Evolutionary conservation across 2,329 filamentous ascomycete genomes (phyloP).

Genomic region (Akanthomyces lecanii): DNA sequence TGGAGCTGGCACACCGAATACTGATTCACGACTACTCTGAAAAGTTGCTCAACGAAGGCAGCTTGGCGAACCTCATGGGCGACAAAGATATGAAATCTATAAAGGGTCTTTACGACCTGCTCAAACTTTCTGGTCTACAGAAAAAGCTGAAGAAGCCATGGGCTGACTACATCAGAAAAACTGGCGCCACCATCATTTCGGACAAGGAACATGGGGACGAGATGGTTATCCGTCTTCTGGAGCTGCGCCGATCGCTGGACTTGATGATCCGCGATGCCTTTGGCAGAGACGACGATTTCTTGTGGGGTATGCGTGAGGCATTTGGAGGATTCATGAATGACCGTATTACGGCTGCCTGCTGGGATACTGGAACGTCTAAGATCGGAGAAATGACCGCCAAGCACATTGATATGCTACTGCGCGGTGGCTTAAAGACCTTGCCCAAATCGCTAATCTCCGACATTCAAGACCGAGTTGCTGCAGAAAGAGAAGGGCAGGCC

Average conservation of each 20-base stretch:
- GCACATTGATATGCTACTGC: slow-evolving; percentile 84
- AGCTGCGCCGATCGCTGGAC: slow-evolving; percentile 76
- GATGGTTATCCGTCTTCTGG: slow-evolving; percentile 80
- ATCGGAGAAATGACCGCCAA: slow-evolving; percentile 99
- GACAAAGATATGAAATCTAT: slow-evolving; percentile 66
- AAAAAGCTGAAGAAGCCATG: slow-evolving; percentile 68
- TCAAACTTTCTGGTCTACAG: slow-evolving; percentile 68
- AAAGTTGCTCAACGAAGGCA: slow-evolving; percentile 60
- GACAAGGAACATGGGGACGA: slow-evolving; percentile 73
- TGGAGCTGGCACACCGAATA: slow-evolving; percentile 67
- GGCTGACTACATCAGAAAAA: slow-evolving; percentile 69
- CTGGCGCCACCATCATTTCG: slow-evolving; percentile 73
- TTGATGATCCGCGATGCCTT: slow-evolving; percentile 74
- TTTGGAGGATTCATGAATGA: slow-evolving; percentile 94
- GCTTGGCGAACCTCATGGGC: slow-evolving; percentile 69
- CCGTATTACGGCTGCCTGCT: slow-evolving; percentile 65
- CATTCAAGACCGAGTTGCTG: slow-evolving; percentile 50
- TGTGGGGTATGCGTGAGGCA: slow-evolving; percentile 74
- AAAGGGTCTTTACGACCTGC: slow-evolving; percentile 70
- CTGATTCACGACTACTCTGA: slow-evolving; percentile 65
- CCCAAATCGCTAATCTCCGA: slow-evolving; percentile 65
- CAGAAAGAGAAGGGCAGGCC: slow-evolving; percentile 59
- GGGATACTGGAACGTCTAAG: slow-evolving; percentile 82
- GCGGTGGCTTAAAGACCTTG: slow-evolving; percentile 80
- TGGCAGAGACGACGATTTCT: slow-evolving; percentile 68